A percentile compares a stretch with the other conserved stretches of the same genome.
These are phyloP conservation scores for Tremella fuciformis DNA, from an alignment of 768 basidiomycete genomes.

Conservation along the genomic window DNA sequence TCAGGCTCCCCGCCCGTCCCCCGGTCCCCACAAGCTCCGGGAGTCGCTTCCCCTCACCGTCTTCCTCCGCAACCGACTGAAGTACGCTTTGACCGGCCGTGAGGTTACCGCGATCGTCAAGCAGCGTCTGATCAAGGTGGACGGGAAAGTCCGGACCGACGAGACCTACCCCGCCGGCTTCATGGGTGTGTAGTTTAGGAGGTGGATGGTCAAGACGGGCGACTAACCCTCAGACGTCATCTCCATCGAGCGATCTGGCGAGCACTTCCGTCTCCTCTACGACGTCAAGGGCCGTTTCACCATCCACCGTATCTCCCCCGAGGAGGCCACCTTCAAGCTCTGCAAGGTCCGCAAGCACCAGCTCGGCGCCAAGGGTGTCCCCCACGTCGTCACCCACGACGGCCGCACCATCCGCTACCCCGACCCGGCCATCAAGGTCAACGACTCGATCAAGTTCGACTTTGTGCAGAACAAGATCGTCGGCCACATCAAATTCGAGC, in stretches of 20 bases:
- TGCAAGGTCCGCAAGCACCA: conserved; percentile 82
- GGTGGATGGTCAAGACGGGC: conserved; percentile 3
- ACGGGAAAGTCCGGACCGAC: conserved; percentile 97
- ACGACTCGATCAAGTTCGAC: conserved; percentile 98
- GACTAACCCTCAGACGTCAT: conserved; percentile 70
- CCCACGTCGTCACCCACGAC: conserved; percentile 96
- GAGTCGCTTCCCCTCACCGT: conserved; percentile 96
- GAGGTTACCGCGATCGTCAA: conserved; percentile 94
- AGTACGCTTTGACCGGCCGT: conserved; percentile 95
- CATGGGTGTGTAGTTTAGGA: conserved; percentile 67
- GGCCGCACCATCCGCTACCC: conserved; percentile 99
- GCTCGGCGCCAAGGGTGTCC: conserved; percentile 88
- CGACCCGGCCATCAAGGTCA: conserved; percentile 88
- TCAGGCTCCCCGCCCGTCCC: conserved; percentile 87
- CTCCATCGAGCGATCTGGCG: conserved; percentile 95
- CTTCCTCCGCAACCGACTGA: conserved; percentile 97
- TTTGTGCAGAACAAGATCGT: conserved; percentile 88
- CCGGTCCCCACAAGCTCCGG: conserved; percentile 98
- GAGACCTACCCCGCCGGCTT: conserved; percentile 95
- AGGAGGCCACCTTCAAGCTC: conserved; percentile 96
- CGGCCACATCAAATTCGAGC: conserved; percentile 90
- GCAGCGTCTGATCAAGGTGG: conserved; percentile 97
- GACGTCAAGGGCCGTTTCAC: conserved; percentile 99
- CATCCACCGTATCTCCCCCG: conserved; percentile 97
- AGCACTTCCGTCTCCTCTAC: conserved; percentile 98